These are phyloP conservation scores for Epichloe scottii DNA, from an alignment of 2,329 filamentous ascomycete species.

Conservation along the genomic window DNA sequence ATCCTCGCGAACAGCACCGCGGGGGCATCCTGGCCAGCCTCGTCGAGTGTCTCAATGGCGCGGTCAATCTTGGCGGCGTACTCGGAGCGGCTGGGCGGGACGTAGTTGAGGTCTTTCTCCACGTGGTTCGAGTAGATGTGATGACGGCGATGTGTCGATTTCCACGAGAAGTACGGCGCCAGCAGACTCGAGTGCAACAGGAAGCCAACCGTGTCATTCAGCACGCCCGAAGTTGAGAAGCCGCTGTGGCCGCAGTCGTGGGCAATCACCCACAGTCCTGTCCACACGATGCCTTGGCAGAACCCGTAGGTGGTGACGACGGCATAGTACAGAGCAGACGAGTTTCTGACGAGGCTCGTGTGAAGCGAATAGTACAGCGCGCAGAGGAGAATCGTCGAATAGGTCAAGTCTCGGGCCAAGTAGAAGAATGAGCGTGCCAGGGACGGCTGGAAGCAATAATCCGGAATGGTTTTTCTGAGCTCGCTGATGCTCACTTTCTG, in stretches of 20 bases:
- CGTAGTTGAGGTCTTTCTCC: constrained; percentile 29
- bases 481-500: background rate
- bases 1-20: constrained; percentile 41
- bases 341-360: background rate
- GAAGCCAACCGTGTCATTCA: constrained; percentile 54
- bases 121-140: constrained; percentile 58
- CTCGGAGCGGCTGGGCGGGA: background rate
- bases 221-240: constrained; percentile 41
- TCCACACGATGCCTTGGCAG: constrained; percentile 52
- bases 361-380: background rate
- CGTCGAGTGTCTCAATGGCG: constrained; percentile 23
- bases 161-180: constrained; percentile 63
- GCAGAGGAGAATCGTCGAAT: constrained; percentile 25
- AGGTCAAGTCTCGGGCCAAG: constrained; percentile 40
- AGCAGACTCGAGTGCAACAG: constrained; percentile 51
- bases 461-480: constrained; percentile 34
- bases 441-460: constrained; percentile 43
- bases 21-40: constrained; percentile 52
- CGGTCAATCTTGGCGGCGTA: background rate
- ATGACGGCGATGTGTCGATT: constrained; percentile 56
- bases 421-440: constrained; percentile 22
- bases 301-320: constrained; percentile 41
- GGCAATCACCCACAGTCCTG: constrained; percentile 57
- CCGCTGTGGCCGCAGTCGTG: constrained; percentile 62
- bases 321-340: background rate